phyloP scores from a whole-genome alignment of 176 grass and related monocot genomes.

The Ensete glaucum region DNA sequence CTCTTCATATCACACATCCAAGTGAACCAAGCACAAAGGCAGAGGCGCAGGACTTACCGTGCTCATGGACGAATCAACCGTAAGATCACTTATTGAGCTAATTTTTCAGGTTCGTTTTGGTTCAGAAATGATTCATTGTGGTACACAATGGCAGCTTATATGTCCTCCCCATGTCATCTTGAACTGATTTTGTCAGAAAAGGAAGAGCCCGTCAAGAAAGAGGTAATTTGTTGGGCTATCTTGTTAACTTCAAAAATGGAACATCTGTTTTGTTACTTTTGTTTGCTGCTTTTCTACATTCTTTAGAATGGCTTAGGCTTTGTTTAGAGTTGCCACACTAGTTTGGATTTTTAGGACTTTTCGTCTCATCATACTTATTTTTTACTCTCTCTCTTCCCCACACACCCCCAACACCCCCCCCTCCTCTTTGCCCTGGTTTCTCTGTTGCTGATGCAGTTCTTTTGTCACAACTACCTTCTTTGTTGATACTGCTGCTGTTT shows the following conservation, averaged over 20 bases:
- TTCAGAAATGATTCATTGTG: not conserved
- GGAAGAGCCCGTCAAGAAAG: slow-evolving; percentile 10
- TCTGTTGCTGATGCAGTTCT: no score
- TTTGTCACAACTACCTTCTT: no score
- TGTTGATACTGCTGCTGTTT: no score
- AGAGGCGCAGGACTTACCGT: slow-evolving; percentile 48
- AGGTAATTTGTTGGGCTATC: not conserved
- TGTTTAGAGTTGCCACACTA: not conserved
- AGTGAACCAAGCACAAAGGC: slow-evolving; percentile 62
- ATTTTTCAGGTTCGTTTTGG: not conserved
- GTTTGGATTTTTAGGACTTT: not conserved
- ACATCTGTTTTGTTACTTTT: not conserved
- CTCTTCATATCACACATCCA: slow-evolving; percentile 59
- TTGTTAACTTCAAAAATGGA: not conserved
- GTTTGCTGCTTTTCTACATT: not conserved
- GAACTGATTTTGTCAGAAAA: slow-evolving; percentile 4
- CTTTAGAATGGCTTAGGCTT: not conserved
- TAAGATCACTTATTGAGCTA: slow-evolving; percentile 15
- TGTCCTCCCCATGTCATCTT: slow-evolving; percentile 12
- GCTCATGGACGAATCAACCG: slow-evolving; percentile 53
- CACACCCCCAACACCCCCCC: no score
- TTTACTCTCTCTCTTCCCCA: not conserved
- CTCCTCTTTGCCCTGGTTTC: no score
- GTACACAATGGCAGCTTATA: not conserved
- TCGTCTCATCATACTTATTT: not conserved